Conservation (phyloP, 371 early-diverging fungal species). For the Blakeslea trispora region DNA sequence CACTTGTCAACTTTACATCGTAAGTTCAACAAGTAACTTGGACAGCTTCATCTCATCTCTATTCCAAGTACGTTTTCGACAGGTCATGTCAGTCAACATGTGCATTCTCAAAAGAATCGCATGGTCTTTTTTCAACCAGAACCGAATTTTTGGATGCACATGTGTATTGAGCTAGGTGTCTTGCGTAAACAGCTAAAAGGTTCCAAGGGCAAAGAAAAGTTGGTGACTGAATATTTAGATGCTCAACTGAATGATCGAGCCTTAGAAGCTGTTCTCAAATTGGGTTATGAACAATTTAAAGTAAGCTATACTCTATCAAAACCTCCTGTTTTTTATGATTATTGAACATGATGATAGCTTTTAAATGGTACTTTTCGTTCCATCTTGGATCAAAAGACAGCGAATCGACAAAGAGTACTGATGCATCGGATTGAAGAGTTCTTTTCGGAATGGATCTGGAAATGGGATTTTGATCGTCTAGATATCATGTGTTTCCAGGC, state of each 20-base stretch:
- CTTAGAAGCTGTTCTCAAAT: slow-evolving; percentile 49
- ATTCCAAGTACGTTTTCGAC: slow-evolving; percentile 74
- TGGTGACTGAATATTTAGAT: slow-evolving; percentile 65
- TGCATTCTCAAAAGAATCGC: slow-evolving; percentile 73
- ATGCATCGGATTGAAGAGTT: slow-evolving; percentile 61
- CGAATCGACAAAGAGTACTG: slow-evolving; percentile 43
- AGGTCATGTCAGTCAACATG: slow-evolving; percentile 61
- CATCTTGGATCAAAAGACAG: slow-evolving; percentile 29
- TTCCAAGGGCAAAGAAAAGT: slow-evolving; percentile 57
- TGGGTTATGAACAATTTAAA: slow-evolving; percentile 68
- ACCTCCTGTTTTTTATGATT: too few species aligned
- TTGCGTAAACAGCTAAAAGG: slow-evolving; percentile 52
- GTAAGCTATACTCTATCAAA: slow-evolving; percentile 27
- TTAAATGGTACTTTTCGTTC: slow-evolving; percentile 50
- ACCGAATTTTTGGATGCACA: slow-evolving; percentile 74
- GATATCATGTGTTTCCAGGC: slow-evolving; percentile 41
- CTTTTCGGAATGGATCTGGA: slow-evolving; percentile 66
- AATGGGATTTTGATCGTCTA: slow-evolving; percentile 65
- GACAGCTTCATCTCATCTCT: too few species aligned
- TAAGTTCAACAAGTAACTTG: too few species aligned
- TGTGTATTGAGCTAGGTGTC: slow-evolving; percentile 68
- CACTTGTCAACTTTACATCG: slow-evolving; percentile 78
- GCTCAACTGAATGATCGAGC: slow-evolving; percentile 60
- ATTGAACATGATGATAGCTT: slow-evolving; percentile 26
- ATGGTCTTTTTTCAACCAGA: slow-evolving; percentile 71